phyloP scores from a whole-genome alignment of 2,329 filamentous ascomycete species.

The Ophiosphaerella narmari region DNA sequence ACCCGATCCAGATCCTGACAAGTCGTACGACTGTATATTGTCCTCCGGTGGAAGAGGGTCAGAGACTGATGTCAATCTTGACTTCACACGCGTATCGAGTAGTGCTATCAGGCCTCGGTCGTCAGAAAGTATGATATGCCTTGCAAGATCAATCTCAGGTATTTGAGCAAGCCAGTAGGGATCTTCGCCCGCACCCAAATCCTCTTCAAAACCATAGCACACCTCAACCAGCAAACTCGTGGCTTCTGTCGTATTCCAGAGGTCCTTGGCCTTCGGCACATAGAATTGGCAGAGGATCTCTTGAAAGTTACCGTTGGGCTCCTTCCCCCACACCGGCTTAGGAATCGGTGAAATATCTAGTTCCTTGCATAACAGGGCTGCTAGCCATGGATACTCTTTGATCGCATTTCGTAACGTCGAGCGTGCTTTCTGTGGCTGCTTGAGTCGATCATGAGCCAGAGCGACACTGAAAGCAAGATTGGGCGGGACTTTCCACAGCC shows the following conservation, averaged over 20 bases:
- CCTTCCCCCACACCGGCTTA: constrained; percentile 79
- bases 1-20: neutral
- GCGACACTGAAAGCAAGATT: constrained; percentile 78
- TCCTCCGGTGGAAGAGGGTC: constrained; percentile 78
- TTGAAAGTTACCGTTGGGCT: constrained; percentile 67
- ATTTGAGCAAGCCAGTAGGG: constrained; percentile 41
- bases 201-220: constrained; percentile 56
- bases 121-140: constrained; percentile 80
- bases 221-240: constrained; percentile 71
- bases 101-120: constrained; percentile 71
- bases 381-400: constrained; percentile 79
- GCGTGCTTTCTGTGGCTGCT: constrained; percentile 68
- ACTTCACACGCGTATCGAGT: constrained; percentile 68
- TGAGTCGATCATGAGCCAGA: constrained; percentile 74
- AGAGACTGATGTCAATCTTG: constrained; percentile 64
- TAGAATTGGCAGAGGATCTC: constrained; percentile 77
- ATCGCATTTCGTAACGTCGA: constrained; percentile 70
- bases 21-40: constrained; percentile 33
- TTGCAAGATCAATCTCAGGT: constrained; percentile 60
- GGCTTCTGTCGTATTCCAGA: constrained; percentile 82
- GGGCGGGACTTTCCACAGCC: constrained; percentile 59
- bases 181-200: constrained; percentile 26
- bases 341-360: constrained; percentile 77
- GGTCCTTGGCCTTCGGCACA: constrained; percentile 73
- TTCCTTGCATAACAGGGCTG: constrained; percentile 77